Conservation (phyloP, 2,329 filamentous ascomycete genomes). For the Stachybotrys elegans region DNA sequence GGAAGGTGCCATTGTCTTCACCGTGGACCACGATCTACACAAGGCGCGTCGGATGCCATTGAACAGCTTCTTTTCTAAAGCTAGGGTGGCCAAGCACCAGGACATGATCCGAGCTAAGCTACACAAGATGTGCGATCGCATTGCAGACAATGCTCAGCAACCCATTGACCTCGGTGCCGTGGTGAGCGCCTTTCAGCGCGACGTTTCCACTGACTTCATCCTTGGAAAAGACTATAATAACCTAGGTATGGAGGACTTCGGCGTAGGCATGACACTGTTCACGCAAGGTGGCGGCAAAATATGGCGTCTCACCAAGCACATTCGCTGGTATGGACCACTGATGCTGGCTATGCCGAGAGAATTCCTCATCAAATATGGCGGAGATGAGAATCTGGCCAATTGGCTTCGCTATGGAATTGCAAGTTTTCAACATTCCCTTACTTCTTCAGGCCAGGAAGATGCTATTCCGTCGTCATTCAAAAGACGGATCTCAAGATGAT, state of each 20-base stretch:
- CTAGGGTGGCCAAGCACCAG: background rate
- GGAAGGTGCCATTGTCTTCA: background rate
- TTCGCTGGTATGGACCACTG: conserved; percentile 1
- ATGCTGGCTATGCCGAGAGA: conserved; percentile 14
- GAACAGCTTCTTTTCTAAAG: background rate
- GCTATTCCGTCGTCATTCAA: too few species aligned
- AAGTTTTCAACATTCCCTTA: background rate
- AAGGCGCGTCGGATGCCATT: background rate
- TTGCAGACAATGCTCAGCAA: background rate
- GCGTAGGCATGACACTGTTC: conserved; percentile 4
- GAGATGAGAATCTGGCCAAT: background rate
- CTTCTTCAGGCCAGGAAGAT: background rate
- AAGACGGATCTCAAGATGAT: too few species aligned
- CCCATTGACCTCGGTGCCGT: conserved; percentile 11
- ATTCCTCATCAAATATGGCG: background rate
- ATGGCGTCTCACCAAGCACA: conserved; percentile 9
- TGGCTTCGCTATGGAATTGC: background rate
- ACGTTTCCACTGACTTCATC: conserved; percentile 12
- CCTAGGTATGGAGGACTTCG: conserved; percentile 10
- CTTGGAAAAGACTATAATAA: conserved; percentile 8
- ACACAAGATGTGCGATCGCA: background rate
- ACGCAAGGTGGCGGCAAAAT: conserved; percentile 6
- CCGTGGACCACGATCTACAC: background rate
- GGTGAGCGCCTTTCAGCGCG: conserved; percentile 9
- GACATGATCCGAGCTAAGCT: background rate